Conservation (phyloP, 768 basidiomycete genomes). For the Tubosaeta brunneosetosa region DNA sequence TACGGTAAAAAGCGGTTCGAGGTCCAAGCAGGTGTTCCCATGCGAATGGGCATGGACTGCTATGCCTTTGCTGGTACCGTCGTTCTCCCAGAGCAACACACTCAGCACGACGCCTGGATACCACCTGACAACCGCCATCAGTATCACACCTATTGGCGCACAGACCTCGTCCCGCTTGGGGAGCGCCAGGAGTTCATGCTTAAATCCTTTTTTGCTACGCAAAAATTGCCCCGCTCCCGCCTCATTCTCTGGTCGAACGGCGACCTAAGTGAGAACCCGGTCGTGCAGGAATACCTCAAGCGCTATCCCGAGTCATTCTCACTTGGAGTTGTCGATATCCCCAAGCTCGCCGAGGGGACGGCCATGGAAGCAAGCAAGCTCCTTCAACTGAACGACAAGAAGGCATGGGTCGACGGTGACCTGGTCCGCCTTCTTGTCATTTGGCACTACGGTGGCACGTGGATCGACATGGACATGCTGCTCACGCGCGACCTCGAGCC, state of each 20-base stretch:
- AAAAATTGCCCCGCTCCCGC: constrained; percentile 59
- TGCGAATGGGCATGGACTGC: constrained; percentile 83
- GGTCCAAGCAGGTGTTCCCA: constrained; percentile 74
- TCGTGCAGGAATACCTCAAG: constrained; percentile 56
- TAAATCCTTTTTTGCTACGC: constrained; percentile 91
- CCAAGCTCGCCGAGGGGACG: constrained; percentile 67
- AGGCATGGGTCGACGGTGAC: constrained; percentile 95
- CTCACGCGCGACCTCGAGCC: constrained; percentile 83
- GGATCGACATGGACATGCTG: constrained; percentile 97
- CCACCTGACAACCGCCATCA: constrained; percentile 48
- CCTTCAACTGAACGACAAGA: constrained; percentile 60
- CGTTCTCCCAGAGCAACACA: constrained; percentile 23
- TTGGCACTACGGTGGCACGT: constrained; percentile 88
- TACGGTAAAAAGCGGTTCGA: constrained; percentile 63
- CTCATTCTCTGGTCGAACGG: constrained; percentile 93
- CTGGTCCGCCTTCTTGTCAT: constrained; percentile 81
- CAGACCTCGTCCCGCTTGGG: constrained; percentile 75
- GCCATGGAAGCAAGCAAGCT: constrained; percentile 60
- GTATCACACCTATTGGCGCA: constrained; percentile 94
- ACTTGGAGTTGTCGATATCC: constrained; percentile 64
- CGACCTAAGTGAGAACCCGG: constrained; percentile 50
- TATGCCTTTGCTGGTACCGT: constrained; percentile 89
- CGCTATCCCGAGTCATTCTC: constrained; percentile 69
- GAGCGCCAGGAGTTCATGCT: constrained; percentile 85
- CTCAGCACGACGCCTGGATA: constrained; percentile 12